These are phyloP conservation scores for Miamiensis avidus DNA, from an alignment of 169 alveolate genomes.

Conservation along the genomic window DNA sequence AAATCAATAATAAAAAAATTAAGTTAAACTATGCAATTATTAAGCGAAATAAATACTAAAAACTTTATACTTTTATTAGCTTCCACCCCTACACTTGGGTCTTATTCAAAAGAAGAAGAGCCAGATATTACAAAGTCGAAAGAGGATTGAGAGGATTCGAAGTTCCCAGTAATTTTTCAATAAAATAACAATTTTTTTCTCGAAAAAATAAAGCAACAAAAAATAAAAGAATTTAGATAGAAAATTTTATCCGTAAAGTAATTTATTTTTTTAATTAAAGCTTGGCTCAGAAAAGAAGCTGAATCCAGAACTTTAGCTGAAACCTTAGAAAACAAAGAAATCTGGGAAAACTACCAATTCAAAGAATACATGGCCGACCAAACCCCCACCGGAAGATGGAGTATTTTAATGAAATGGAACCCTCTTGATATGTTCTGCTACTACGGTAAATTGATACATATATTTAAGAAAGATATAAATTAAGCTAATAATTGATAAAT, in stretches of 20 bases:
- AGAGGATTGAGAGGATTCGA: constrained; percentile 47
- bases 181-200: too few species aligned
- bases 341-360: constrained; percentile 42
- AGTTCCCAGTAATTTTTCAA: too few species aligned
- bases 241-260: too few species aligned
- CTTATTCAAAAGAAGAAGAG: constrained; percentile 46
- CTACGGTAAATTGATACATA: constrained; percentile 1
- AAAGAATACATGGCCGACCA: constrained; percentile 38
- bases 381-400: constrained; percentile 51
- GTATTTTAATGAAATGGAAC: constrained; percentile 16
- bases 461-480: too few species aligned
- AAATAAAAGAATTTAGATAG: too few species aligned
- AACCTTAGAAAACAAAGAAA: constrained; percentile 26
- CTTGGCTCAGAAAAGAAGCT: constrained; percentile 44
- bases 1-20: too few species aligned
- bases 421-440: constrained; percentile 20
- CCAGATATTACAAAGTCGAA: constrained; percentile 49
- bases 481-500: too few species aligned
- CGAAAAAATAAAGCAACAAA: too few species aligned
- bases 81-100: constrained; percentile 47
- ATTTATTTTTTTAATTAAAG: too few species aligned
- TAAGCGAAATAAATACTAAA: neutral
- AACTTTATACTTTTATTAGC: constrained; percentile 7
- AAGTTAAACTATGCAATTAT: too few species aligned
- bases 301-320: constrained; percentile 38